phyloP scores from a whole-genome alignment of 176 grass and related monocot genomes.

The Lolium perenne region DNA sequence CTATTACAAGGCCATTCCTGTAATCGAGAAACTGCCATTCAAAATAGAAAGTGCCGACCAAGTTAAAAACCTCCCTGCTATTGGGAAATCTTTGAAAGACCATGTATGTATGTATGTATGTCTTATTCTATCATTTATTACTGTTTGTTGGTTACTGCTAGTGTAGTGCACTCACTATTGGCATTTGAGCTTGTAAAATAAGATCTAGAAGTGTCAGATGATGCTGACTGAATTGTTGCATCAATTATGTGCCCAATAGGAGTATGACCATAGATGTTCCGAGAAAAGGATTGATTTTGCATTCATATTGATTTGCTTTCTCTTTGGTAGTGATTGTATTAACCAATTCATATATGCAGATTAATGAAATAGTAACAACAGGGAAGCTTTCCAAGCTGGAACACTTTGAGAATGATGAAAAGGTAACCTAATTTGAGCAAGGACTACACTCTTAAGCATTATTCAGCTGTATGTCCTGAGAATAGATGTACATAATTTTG shows the following conservation, averaged over 20 bases:
- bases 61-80: conserved; percentile 85
- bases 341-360: conserved; percentile 58
- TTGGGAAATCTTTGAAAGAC: conserved; percentile 91
- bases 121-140: conserved; percentile 34
- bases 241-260: neutral
- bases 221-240: neutral
- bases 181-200: neutral
- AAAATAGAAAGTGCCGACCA: conserved; percentile 86
- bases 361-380: conserved; percentile 91
- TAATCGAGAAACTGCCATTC: conserved; percentile 91
- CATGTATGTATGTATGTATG: conserved; percentile 64
- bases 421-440: conserved; percentile 53
- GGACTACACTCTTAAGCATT: conserved; percentile 17
- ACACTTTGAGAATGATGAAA: conserved; percentile 98
- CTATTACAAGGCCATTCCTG: conserved; percentile 94
- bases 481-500: conserved; percentile 42
- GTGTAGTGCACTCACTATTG: neutral
- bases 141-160: conserved; percentile 1
- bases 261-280: conserved; percentile 20
- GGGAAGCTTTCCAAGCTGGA: conserved; percentile 95
- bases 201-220: neutral
- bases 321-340: conserved; percentile 1
- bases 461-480: neutral
- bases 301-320: neutral
- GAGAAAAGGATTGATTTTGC: conserved; percentile 11